Evolutionary conservation across 2,329 filamentous ascomycete genomes (phyloP), one percentile per base, ranked within the genome.

Genomic region (Fusarium sacchari): DNA sequence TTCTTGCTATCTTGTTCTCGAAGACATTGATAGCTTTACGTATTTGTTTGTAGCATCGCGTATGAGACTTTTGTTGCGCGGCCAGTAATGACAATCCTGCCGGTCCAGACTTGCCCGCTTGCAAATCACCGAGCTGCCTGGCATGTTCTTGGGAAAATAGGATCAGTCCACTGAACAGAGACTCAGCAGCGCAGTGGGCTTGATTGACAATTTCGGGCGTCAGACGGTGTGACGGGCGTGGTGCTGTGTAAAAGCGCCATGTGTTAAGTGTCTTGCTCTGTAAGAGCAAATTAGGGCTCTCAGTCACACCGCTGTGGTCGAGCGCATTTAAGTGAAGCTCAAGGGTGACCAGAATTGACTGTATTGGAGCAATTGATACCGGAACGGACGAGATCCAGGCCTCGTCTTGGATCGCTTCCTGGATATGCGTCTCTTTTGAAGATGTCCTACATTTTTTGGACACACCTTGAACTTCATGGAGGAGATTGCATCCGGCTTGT

Each of bases 191-290:
- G 9, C 53, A n/a, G 4, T 44, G 30, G 11, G 59, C 47, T 22
- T 53, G 52, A 4, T 3, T 6, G 1, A 70, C 3, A n/a, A 30
- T 42, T 5, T 50, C 42, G 3, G 7, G 12, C 2, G 28, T 37
- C 2, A 34, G 14, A n/a, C 30, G 26, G 6, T 39, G n/a, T 6
- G 58, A 53, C 11, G 24, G 8, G 0, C 14, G 28, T 3, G 59
- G 65, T 10, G 67, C 67, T 18, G 47, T 46, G 18, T 70, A 70
- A 17, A 32, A 60, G 3, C 65, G 59, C 67, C 67, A 69, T 17
- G 24, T 20, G 22, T 50, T 64, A 6, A 70, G 28, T 7, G 28
- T 37, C 6, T 64, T 64, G 30, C 60, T 58, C 10, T 46, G 46
- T 5, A 37, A 46, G 2, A 70, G 37, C 2, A 70, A 7, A 14